phyloP scores from a whole-genome alignment of 768 basidiomycete genomes.

The Tulasnella sp. region DNA sequence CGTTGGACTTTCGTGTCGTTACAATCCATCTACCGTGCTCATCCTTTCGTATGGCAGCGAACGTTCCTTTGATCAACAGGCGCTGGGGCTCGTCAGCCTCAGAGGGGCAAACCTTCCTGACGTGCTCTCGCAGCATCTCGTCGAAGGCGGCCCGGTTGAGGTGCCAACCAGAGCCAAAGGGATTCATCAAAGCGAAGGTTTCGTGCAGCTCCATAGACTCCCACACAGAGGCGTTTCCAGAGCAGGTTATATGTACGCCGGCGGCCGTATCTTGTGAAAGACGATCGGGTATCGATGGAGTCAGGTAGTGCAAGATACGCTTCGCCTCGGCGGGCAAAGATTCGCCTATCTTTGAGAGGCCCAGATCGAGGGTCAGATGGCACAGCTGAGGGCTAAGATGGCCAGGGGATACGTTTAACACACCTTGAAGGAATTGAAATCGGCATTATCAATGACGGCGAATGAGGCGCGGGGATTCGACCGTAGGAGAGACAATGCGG shows the following conservation, averaged over 20 bases:
- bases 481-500: constrained; percentile 21
- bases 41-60: too few species aligned
- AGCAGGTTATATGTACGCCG: constrained; percentile 22
- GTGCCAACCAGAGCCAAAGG: constrained; percentile 28
- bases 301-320: constrained; percentile 8
- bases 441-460: constrained; percentile 28
- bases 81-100: constrained; percentile 2
- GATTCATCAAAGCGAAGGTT: constrained; percentile 28
- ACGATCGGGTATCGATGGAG: constrained; percentile 12
- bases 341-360: constrained; percentile 35
- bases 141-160: constrained; percentile 30
- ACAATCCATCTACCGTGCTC: too few species aligned
- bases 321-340: constrained; percentile 28
- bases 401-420: neutral
- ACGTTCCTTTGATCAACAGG: neutral
- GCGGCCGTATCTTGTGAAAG: constrained; percentile 22
- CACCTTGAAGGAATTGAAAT: constrained; percentile 27
- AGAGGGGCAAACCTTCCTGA: constrained; percentile 13
- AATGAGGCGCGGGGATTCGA: constrained; percentile 21
- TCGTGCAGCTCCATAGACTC: constrained; percentile 23
- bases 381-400: neutral
- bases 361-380: too few species aligned
- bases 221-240: constrained; percentile 31
- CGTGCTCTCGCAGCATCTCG: constrained; percentile 23
- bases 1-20: too few species aligned